These are phyloP conservation scores for Bruguiera sexangula DNA, from an alignment of 345 rosid species.

Conservation along the genomic window DNA sequence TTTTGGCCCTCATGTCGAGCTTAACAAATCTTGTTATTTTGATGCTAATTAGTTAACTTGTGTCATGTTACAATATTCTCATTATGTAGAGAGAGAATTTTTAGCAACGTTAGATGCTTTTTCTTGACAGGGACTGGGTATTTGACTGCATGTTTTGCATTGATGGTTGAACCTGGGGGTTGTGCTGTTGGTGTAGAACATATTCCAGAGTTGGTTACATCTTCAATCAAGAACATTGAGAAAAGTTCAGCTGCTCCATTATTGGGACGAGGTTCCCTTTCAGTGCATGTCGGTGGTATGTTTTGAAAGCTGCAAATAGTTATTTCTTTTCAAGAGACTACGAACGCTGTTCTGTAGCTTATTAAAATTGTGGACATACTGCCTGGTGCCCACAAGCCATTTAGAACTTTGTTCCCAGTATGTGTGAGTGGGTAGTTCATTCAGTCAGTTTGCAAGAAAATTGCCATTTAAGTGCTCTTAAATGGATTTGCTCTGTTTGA, in stretches of 20 bases:
- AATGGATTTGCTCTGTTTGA: too few relatives aligned
- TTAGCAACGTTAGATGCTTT: not conserved
- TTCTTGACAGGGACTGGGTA: conserved; percentile 78
- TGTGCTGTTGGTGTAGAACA: conserved; percentile 90
- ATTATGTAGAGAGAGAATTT: not conserved
- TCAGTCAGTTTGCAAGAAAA: too few relatives aligned
- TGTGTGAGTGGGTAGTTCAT: too few relatives aligned
- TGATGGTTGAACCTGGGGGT: conserved; percentile 87
- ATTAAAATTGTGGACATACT: too few relatives aligned
- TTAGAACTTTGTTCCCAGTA: too few relatives aligned
- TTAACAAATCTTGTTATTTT: not conserved
- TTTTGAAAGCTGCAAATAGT: not conserved
- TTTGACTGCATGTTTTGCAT: conserved; percentile 85
- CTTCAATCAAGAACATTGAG: conserved; percentile 63
- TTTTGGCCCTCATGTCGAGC: not conserved
- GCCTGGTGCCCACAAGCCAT: too few relatives aligned
- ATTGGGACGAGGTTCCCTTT: conserved; percentile 67
- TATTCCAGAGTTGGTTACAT: conserved; percentile 70
- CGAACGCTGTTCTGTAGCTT: not conserved
- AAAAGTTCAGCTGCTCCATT: conserved; percentile 74
- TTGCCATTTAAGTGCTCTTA: too few relatives aligned
- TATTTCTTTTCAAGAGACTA: not conserved
- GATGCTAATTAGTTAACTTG: not conserved
- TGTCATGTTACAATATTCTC: conserved; percentile 1
- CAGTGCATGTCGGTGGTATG: conserved; percentile 83